Conservation (phyloP, 129 eudicot genomes). For the Centaurea solstitialis region DNA sequence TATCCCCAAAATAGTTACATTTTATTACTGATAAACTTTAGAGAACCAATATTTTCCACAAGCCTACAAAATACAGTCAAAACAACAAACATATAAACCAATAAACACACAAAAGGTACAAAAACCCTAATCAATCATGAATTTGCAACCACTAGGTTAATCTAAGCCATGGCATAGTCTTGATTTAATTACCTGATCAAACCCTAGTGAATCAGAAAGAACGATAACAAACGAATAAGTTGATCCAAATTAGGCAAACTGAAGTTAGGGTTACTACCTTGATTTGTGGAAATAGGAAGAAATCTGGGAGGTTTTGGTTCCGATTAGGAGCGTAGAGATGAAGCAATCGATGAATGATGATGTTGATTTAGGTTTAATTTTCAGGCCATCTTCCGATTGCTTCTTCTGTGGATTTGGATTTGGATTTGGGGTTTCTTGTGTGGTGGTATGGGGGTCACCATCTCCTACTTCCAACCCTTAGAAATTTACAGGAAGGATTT, state of each 20-base stretch:
- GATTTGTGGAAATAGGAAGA: neutral
- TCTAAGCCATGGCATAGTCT: neutral
- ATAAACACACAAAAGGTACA: neutral
- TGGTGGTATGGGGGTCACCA: slow-evolving; percentile 30
- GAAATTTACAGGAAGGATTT: neutral
- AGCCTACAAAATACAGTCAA: neutral
- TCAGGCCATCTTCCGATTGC: slow-evolving; percentile 17
- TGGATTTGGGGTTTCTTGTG: slow-evolving; percentile 11
- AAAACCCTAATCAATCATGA: slow-evolving; percentile 3
- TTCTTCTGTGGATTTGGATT: slow-evolving; percentile 18
- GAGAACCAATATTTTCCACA: neutral
- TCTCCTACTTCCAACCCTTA: slow-evolving; percentile 10
- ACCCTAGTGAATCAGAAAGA: slow-evolving; percentile 19
- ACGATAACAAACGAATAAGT: neutral
- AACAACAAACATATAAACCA: neutral
- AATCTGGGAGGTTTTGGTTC: neutral
- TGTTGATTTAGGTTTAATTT: too few relatives aligned
- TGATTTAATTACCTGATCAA: slow-evolving; percentile 6
- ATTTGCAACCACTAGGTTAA: neutral
- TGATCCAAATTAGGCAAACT: neutral
- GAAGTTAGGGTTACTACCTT: slow-evolving; percentile 35
- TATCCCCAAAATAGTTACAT: neutral
- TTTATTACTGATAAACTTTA: neutral
- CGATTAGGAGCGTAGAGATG: slow-evolving; percentile 21
- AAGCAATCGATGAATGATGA: slow-evolving; percentile 24